Evolutionary conservation across 768 basidiomycete species (phyloP), one percentile per base, ranked within the genome.

Genomic region (Gloeophyllum trabeum): DNA sequence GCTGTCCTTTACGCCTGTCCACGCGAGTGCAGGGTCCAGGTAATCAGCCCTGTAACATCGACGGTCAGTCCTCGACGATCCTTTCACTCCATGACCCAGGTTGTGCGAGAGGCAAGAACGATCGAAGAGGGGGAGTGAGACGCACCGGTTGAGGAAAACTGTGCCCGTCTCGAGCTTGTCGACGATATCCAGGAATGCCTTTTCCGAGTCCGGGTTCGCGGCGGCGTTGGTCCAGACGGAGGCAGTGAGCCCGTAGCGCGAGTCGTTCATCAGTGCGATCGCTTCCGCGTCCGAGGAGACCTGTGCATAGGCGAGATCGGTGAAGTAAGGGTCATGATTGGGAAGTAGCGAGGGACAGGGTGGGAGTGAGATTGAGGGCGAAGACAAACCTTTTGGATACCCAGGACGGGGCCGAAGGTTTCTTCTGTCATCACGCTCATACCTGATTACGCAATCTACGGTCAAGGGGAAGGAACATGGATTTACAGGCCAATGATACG

Each of bases 341-440:
- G 30, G 42, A 23, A 10, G 18, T n/a, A 36, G 18, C 5, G 16
- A 44, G 16, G 16, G 10, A 12, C n/a, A n/a, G n/a, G n/a, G n/a
- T n/a, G n/a, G n/a, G n/a, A n/a, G n/a, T n/a, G n/a, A n/a, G n/a
- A n/a, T n/a, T n/a, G n/a, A n/a, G n/a, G n/a, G n/a, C n/a, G n/a
- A n/a, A n/a, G n/a, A n/a, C 18, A 22, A 44, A 88, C 92, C 70
- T 91, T 93, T 62, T 88, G 84, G 46, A 99, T 91, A 7, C 92
- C 93, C 22, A 97, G 68, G 4, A 96, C 73, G 0, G 96, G 96
- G 0, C 96, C 96, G 48, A 97, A 97, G 0, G 88, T 89, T 61
- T 92, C 87, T 60, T 84, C 80, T 68, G 62, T 88, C 92, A 98
- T 96, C 24, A 96, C 66, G 20, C 90, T 83, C 92, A 98, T 96